Base-by-base conservation (phyloP, 2,329 filamentous ascomycete species). In the Thielaviopsis cerberus region DNA sequence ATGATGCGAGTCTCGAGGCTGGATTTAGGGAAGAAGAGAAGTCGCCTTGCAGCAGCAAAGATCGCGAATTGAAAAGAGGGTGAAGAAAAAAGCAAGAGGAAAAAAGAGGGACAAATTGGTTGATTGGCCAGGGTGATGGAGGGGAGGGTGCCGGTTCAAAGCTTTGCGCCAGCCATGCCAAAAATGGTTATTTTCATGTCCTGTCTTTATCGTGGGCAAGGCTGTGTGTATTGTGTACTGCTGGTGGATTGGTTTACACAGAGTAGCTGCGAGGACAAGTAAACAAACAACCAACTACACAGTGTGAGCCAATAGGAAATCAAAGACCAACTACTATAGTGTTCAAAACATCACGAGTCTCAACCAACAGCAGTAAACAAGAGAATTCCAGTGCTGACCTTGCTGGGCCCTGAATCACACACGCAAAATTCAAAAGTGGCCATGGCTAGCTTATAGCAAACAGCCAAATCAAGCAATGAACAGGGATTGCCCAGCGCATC, bases 31-130 rank as follows among this genome's bases (percentile, higher is more conserved):
- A 48, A 48, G 41, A 22, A 22, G 3, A 48, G 20, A 22, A 48
- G 20, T 48, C 41, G 20, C 41, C 41, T 22, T 48, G 41, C 41
- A 48, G 41, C 17, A 30, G 27, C 5, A 77, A 76, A 58, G 51
- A 52, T 25, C 13, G 17, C 11, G 27, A 41, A 54, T 22, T 27
- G 27, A 45, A 30, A 37, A 45, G 53, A 54, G 17, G 22, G 53
- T 27, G 53, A 45, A 37, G 27, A 37, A 54, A 37, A 23, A n/a
- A n/a, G n/a, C n/a, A n/a, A n/a, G n/a, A n/a, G n/a, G n/a, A 54
- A 58, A 50, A 58, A 53, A 10, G 37, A 30, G 50, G 51, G 20
- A 23, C 45, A 26, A n/a, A n/a, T 26, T 23, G 34, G 7, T 30
- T 30, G 27, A 11, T 5, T 23, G 41, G 41, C n/a, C 41, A 48